Base-by-base conservation (phyloP, 2,329 filamentous ascomycete genomes). In the Trichoderma hamatum region DNA sequence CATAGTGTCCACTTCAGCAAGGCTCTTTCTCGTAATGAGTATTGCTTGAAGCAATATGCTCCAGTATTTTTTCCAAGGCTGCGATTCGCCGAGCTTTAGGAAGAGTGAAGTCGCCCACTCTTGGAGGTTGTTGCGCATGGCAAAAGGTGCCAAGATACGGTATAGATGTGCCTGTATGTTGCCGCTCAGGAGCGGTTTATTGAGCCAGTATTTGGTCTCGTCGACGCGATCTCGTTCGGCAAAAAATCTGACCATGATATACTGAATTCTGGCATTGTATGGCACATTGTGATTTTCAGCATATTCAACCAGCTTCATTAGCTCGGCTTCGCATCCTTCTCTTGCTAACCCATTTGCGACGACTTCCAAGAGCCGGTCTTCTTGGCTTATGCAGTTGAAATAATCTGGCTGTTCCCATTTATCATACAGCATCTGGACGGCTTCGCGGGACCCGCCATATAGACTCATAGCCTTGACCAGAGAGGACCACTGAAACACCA, bases 1-100 rank as follows among this genome's bases (percentile, higher is more conserved):
- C 89, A 77, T 93, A 24, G 69, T 73, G 52, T 77, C 73, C 13
- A 81, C 76, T 52, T 79, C 76, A 16, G 74, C 88, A 1, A 91
- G 87, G 1, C 89, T 88, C 75, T 90, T 92, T 24, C 90, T 91
- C 67, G 86, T 78, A 11, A 89, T 86, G 9, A 90, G 85, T 14
- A 92, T 89, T 34, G 92, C 90, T 89, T 92, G 87, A 54, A 96
- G 86, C 14, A 93, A 82, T 14, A 90, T 84, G 75, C 96, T 90
- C 89, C 92, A 93, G 26, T 85, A 85, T 36, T 83, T 79, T 71
- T 90, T 88, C 52, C 75, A 76, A 5, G 81, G 84, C 64, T 78
- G 80, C 55, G 76, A 78, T 63, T 85, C 81, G 54, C 85, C 82
- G 10, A 88, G 78, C 24, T 82, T 72, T 67, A 84, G 82, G 70